Percentiles rank a stretch among this genome's conserved stretches.
Conservation (phyloP, 352 stramenopile species). For the Pythium brachiatum region DNA sequence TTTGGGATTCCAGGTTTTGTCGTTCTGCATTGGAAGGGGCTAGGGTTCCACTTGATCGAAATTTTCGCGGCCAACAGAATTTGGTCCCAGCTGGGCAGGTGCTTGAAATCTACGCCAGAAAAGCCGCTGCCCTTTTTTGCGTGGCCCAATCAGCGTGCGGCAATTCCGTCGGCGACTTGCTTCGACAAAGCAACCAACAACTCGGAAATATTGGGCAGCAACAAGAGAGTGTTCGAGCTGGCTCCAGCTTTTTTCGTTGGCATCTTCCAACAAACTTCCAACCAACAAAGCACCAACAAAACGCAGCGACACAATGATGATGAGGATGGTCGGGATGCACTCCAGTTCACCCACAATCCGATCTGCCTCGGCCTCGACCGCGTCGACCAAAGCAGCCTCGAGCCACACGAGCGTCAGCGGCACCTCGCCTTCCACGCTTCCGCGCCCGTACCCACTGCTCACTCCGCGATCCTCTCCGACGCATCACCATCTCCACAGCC, state of each 20-base stretch:
- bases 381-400: neutral
- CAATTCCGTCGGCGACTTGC: neutral
- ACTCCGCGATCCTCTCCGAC: slow-evolving; percentile 11
- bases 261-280: slow-evolving; percentile 16
- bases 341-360: neutral
- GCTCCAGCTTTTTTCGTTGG: neutral
- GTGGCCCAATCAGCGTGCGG: neutral
- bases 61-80: neutral
- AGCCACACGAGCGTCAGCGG: slow-evolving; percentile 2
- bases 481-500: slow-evolving; percentile 7
- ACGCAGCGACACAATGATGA: slow-evolving; percentile 8
- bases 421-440: slow-evolving; percentile 2
- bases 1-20: neutral
- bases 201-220: neutral
- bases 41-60: neutral
- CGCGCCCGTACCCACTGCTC: slow-evolving; percentile 6
- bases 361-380: neutral
- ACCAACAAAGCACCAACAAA: neutral
- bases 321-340: neutral
- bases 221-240: neutral
- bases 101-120: neutral
- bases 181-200: slow-evolving; percentile 2
- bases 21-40: neutral
- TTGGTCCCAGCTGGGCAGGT: neutral
- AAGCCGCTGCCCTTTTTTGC: neutral